phyloP scores from a whole-genome alignment of 805 yeast genomes.

The Myxozyma melibiosi region DNA sequence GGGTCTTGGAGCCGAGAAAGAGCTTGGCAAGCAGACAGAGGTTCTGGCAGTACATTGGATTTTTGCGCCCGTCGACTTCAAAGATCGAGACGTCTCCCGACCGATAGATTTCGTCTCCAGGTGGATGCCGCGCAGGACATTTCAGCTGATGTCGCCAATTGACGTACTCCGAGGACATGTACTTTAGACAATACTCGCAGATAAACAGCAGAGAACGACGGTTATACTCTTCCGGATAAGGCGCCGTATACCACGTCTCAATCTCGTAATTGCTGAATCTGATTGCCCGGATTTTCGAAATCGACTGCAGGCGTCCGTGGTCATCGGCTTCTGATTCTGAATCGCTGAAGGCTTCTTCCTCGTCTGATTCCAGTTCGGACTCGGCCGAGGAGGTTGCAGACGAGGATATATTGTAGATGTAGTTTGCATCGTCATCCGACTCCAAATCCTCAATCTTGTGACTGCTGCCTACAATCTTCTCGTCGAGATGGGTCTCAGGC shows the following conservation, averaged over 20 bases:
- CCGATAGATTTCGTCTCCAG: constrained; percentile 89
- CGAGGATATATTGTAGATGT: neutral
- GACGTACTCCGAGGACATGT: constrained; percentile 68
- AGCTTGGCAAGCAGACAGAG: constrained; percentile 86
- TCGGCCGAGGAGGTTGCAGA: neutral
- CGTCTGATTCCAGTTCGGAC: neutral
- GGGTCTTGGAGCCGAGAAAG: constrained; percentile 85
- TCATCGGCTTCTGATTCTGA: constrained; percentile 3
- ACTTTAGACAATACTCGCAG: constrained; percentile 84
- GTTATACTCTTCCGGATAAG: constrained; percentile 86
- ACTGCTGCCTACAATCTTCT: too few relatives aligned
- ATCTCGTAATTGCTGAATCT: constrained; percentile 75
- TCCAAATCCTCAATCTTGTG: too few relatives aligned
- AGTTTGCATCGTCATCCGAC: neutral
- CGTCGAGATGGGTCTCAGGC: too few relatives aligned
- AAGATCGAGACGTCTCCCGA: constrained; percentile 70
- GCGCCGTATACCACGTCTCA: constrained; percentile 90
- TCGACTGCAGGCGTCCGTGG: constrained; percentile 36
- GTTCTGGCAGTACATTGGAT: constrained; percentile 82
- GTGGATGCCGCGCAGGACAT: constrained; percentile 75
- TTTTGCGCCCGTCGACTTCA: constrained; percentile 90
- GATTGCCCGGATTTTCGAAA: constrained; percentile 58
- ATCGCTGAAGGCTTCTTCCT: constrained; percentile 2
- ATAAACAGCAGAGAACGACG: constrained; percentile 63
- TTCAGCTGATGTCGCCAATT: constrained; percentile 70